Evolutionary conservation across 805 yeast genomes (phyloP), one percentile per base, ranked within the genome.

Genomic region (Hanseniaspora pseudoguilliermondii): DNA sequence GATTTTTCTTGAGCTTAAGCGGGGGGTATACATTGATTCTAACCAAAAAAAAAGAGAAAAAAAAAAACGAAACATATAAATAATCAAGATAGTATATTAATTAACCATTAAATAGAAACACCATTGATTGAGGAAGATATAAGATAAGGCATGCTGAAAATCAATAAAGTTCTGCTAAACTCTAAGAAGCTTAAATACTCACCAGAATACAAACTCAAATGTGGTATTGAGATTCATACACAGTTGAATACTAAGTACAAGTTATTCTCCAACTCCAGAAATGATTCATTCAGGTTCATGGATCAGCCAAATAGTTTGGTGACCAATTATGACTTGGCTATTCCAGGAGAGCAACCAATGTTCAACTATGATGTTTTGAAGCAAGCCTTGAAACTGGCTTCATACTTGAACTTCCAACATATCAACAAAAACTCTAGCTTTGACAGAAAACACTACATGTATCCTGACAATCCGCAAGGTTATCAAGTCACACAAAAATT

Each of bases 381-480:
- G 0, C 75, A 78, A 36, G 95, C 96, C 0, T 63, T 88, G 42
- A 80, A 79, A 61, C 79, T 95, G 0, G 90, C 95, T 0, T 67
- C 77, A 2, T 86, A 93, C 0, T 68, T 90, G 53, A 74, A 83
- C 36, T 43, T 39, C n/a, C 78, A 87, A 57, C 65, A 73, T 0
- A 75, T 93, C 16, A 78, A 78, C 57, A 60, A 68, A 0, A 60
- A 64, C 8, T 84, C 91, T 0, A 73, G 82, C 1, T 93, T 93
- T 67, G 98, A 93, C 65, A 74, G 98, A 61, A 93, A 93, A 68
- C 98, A 93, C 66, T 93, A 93, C 67, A 89, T 93, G 68, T 93
- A 93, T 67, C 91, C 90, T 1, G 98, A 93, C 67, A 97, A 93
- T 66, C 98, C 98, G 0, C 69, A 85, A 54, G 98, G 98, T 1